These are phyloP conservation scores for Clarireedia homoeocarpa DNA, from an alignment of 2,329 filamentous ascomycete species.

Conservation along the genomic window DNA sequence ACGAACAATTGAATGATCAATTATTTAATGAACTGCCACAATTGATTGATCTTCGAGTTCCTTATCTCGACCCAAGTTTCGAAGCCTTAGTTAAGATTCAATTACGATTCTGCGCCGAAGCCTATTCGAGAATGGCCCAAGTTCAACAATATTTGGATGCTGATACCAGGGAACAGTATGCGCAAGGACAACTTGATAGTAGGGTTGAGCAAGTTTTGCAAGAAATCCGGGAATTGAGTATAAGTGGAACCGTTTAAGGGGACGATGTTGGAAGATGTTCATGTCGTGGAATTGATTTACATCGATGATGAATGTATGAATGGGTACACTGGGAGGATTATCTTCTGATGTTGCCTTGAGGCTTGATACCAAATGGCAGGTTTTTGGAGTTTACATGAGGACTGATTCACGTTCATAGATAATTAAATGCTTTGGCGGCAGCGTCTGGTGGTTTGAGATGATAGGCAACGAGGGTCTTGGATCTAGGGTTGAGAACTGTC, in stretches of 20 bases:
- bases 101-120: slow-evolving; percentile 93
- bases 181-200: slow-evolving; percentile 82
- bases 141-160: slow-evolving; percentile 97
- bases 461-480: too few relatives aligned
- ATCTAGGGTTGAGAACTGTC: too few relatives aligned
- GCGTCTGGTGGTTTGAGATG: too few relatives aligned
- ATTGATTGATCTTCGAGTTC: slow-evolving; percentile 91
- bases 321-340: not conserved
- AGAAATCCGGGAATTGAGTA: slow-evolving; percentile 94
- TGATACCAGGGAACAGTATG: slow-evolving; percentile 93
- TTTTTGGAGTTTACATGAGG: not conserved
- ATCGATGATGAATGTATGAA: slow-evolving; percentile 8
- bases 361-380: not conserved
- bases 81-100: slow-evolving; percentile 99
- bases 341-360: not conserved
- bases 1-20: slow-evolving; percentile 96
- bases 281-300: slow-evolving; percentile 2
- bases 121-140: slow-evolving; percentile 96
- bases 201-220: slow-evolving; percentile 92
- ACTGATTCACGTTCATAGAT: not conserved
- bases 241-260: slow-evolving; percentile 61
- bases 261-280: not conserved
- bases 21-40: slow-evolving; percentile 88
- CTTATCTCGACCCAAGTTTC: slow-evolving; percentile 93
- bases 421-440: not conserved